Evolutionary conservation across 495 filamentous ascomycete genomes (phyloP).

Genomic region (Penicillium lividum): DNA sequence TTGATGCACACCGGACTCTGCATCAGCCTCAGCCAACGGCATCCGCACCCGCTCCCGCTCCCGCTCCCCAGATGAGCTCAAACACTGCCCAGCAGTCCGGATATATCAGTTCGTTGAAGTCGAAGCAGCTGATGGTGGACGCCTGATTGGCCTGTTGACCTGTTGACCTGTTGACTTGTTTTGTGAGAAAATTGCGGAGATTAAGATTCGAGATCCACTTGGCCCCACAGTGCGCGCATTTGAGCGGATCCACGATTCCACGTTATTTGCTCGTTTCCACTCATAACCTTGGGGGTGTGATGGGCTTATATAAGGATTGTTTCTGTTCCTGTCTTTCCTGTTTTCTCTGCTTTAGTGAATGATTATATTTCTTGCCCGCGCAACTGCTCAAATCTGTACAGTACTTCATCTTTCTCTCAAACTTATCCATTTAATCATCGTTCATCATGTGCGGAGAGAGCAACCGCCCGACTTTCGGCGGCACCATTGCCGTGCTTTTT

Average conservation of each 20-base stretch:
- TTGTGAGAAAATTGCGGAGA: background rate
- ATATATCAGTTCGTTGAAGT: background rate
- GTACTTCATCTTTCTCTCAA: background rate
- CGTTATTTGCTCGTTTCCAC: slow-evolving; percentile 30
- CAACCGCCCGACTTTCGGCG: slow-evolving; percentile 24
- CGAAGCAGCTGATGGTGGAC: slow-evolving; percentile 3
- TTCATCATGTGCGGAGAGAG: slow-evolving; percentile 28
- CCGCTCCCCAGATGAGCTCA: background rate
- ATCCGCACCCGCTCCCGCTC: background rate
- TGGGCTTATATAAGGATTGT: background rate
- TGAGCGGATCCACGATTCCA: slow-evolving; percentile 18
- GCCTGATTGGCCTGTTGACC: background rate
- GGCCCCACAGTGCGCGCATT: slow-evolving; percentile 18
- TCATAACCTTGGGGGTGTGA: slow-evolving; percentile 20
- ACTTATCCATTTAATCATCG: slow-evolving; percentile 3
- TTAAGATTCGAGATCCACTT: background rate
- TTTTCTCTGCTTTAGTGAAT: background rate
- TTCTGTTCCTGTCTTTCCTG: background rate
- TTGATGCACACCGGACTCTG: slow-evolving; percentile 1
- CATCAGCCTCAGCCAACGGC: background rate
- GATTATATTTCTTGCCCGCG: background rate
- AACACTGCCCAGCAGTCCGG: background rate
- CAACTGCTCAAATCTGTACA: background rate
- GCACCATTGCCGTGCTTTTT: slow-evolving; percentile 32
- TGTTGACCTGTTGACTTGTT: too few species aligned